Conservation (phyloP, 2,329 filamentous ascomycete genomes). For the Amylocarpus encephaloides region DNA sequence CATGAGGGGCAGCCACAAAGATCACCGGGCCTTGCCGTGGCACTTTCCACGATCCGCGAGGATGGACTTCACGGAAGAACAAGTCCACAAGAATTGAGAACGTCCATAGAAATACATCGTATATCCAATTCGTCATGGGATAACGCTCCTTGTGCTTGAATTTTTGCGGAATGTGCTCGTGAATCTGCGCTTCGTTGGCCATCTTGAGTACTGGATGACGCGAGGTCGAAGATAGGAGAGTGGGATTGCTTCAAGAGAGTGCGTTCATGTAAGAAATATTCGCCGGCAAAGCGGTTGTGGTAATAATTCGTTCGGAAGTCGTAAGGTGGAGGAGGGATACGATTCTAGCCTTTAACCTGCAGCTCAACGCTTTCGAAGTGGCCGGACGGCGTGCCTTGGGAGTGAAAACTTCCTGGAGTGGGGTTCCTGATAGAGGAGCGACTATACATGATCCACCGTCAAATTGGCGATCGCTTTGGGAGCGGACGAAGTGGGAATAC, state of each 20-base stretch:
- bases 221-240: neutral
- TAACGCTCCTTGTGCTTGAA: conserved; percentile 48
- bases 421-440: neutral
- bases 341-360: conserved; percentile 6
- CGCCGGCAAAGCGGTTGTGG: neutral
- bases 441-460: too few relatives aligned
- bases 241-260: neutral
- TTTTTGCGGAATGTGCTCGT: conserved; percentile 7
- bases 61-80: conserved; percentile 97
- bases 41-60: conserved; percentile 90
- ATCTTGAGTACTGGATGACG: neutral
- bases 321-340: neutral
- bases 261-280: neutral
- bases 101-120: conserved; percentile 70
- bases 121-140: conserved; percentile 67
- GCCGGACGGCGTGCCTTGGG: neutral
- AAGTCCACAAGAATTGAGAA: conserved; percentile 84
- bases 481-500: too few relatives aligned
- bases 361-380: conserved; percentile 4
- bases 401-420: neutral
- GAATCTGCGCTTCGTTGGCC: conserved; percentile 2
- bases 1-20: conserved; percentile 93
- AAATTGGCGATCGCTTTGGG: too few relatives aligned
- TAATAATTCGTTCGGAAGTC: neutral
- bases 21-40: conserved; percentile 83